These are phyloP conservation scores for Penicillium odoratum DNA, from an alignment of 495 filamentous ascomycete species.

Conservation along the genomic window DNA sequence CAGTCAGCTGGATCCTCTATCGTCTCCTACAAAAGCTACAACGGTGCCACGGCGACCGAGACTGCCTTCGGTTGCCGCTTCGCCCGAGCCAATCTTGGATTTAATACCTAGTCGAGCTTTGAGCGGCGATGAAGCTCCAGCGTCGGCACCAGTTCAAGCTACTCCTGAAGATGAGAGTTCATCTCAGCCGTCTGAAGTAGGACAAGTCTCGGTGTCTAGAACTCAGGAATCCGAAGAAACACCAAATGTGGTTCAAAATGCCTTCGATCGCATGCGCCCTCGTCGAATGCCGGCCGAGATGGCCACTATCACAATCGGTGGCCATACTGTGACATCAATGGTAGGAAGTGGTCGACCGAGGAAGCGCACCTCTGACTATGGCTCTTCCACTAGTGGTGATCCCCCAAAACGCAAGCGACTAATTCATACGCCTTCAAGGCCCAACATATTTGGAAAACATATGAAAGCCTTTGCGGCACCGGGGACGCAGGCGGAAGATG, in stretches of 20 bases:
- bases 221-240: conserved; percentile 26
- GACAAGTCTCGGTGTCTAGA: conserved; percentile 19
- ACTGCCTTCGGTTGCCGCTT: neutral
- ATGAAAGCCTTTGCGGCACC: conserved; percentile 76
- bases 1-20: conserved; percentile 17
- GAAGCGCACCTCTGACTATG: conserved; percentile 32
- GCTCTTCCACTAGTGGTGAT: conserved; percentile 15
- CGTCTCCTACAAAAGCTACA: conserved; percentile 20
- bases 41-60: conserved; percentile 2
- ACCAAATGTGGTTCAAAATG: conserved; percentile 58
- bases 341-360: conserved; percentile 52
- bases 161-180: conserved; percentile 5
- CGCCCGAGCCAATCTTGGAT: conserved; percentile 4
- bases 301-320: conserved; percentile 88
- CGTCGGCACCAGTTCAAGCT: conserved; percentile 10
- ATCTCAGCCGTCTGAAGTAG: conserved; percentile 14
- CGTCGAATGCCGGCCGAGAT: conserved; percentile 65
- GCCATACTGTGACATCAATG: conserved; percentile 66
- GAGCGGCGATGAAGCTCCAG: neutral
- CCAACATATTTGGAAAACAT: conserved; percentile 61
- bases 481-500: conserved; percentile 47
- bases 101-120: conserved; percentile 2
- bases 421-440: conserved; percentile 44
- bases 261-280: conserved; percentile 66
- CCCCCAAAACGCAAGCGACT: conserved; percentile 30